These are phyloP conservation scores for Claviceps spartinae DNA, from an alignment of 2,329 filamentous ascomycete species.

Conservation along the genomic window DNA sequence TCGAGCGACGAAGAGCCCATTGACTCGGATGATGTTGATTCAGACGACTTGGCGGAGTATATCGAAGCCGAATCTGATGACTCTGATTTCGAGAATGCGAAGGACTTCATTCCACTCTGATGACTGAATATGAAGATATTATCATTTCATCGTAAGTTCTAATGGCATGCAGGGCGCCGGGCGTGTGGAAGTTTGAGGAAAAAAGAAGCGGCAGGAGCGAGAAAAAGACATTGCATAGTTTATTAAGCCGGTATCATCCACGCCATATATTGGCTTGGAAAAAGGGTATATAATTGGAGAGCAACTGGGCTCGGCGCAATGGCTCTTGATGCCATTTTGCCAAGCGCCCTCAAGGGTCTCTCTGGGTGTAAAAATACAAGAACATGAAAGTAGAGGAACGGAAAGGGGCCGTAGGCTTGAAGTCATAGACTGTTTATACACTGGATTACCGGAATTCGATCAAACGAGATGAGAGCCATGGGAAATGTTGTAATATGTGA, in stretches of 20 bases:
- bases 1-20: constrained; percentile 66
- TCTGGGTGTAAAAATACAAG: neutral
- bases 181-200: neutral
- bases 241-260: neutral
- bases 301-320: neutral
- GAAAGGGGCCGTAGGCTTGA: neutral
- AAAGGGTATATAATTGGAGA: neutral
- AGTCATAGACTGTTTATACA: too few relatives aligned
- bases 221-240: neutral
- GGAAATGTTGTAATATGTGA: too few relatives aligned
- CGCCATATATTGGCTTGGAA: neutral
- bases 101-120: constrained; percentile 42
- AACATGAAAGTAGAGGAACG: neutral
- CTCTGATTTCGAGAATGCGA: constrained; percentile 41
- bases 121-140: too few relatives aligned
- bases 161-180: neutral
- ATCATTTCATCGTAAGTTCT: constrained; percentile 1
- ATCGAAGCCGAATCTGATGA: constrained; percentile 41
- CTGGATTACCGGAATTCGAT: too few relatives aligned
- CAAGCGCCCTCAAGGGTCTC: neutral
- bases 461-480: too few relatives aligned
- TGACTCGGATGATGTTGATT: constrained; percentile 68
- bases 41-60: constrained; percentile 57
- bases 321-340: neutral
- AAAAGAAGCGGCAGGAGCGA: neutral